Percentiles rank a stretch among this genome's conserved stretches.
phyloP scores from a whole-genome alignment of 495 filamentous ascomycete species.

The Schizothecium vesticola region DNA sequence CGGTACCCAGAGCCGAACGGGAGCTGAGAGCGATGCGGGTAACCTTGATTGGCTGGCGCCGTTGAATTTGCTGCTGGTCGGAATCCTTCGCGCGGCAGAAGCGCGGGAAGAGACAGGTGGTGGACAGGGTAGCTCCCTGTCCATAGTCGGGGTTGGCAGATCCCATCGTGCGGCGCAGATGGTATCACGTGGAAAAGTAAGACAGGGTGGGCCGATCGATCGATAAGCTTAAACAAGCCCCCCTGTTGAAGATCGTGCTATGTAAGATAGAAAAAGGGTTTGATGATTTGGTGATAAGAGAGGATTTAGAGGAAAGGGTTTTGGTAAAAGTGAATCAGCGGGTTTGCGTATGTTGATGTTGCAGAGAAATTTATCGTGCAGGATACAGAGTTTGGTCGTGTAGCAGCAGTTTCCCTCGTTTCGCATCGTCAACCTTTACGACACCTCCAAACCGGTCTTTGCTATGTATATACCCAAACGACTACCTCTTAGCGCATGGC shows the following conservation, averaged over 20 bases:
- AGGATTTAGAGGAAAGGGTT: neutral
- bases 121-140: conserved; percentile 7
- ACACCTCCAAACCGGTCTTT: neutral
- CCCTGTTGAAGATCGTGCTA: neutral
- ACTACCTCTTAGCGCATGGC: neutral
- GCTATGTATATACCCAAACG: conserved; percentile 2
- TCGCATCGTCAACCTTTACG: neutral
- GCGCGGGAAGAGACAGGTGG: conserved; percentile 17
- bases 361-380: neutral
- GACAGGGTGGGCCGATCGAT: conserved; percentile 1
- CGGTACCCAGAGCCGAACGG: conserved; percentile 1
- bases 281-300: neutral
- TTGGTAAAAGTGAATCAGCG: neutral
- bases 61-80: neutral
- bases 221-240: conserved; percentile 1
- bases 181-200: conserved; percentile 5
- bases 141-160: conserved; percentile 8
- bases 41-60: conserved; percentile 6
- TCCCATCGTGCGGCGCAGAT: conserved; percentile 7
- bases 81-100: conserved; percentile 9
- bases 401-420: neutral
- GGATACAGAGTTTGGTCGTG: neutral
- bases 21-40: conserved; percentile 13
- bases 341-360: neutral
- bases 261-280: conserved; percentile 3